Base-by-base conservation (phyloP, 257 asterid species). In the Rauvolfia tetraphylla region DNA sequence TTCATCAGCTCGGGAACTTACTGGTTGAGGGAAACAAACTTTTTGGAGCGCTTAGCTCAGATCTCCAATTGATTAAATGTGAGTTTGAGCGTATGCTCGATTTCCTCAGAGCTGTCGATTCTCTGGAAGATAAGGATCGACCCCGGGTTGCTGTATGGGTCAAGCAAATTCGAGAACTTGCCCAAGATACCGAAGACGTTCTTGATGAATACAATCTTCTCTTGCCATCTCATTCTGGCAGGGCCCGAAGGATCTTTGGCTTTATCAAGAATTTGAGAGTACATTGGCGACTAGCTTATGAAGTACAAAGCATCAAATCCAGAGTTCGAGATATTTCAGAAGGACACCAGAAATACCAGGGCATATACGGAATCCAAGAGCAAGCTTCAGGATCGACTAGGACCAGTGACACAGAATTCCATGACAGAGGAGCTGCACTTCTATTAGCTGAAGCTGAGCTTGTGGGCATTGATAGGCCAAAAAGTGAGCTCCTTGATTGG, bases 381-480 rank as follows among this genome's bases (percentile, higher is more conserved):
- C 53, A 48, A 57, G 25, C 34, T 58, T n/a, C 25, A 33, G n/a
- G 15, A 58, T n/a, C n/a, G n/a, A n/a, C n/a, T n/a, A 27, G 23
- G 20, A 7, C 61, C 71, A 42, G 5, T 25, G 48, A 25, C 69
- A 14, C 72, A 42, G n/a, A 71, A 42, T 41, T 61, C 54, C 14
- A 4, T 39, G 49, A 71, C 31, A 59, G 83, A 54, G 73, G 68
- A 38, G 71, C 78, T 39, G 76, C 77, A 15, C 58, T 42, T 33
- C 49, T 56, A 11, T 46, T 34, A 0, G 74, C 63, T 36, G 83
- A 80, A 18, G 80, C 44, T 13, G 76, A 69, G 38, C 76, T 83
- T 53, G 81, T 83, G 11, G 77, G 79, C 58, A 72, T 77, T 25
- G 8, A 71, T 74, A 36, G 1, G n/a, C n/a, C n/a, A n/a, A 83